Evolutionary conservation across 805 yeast species (phyloP).

Genomic region (Suhomyces sp.): DNA sequence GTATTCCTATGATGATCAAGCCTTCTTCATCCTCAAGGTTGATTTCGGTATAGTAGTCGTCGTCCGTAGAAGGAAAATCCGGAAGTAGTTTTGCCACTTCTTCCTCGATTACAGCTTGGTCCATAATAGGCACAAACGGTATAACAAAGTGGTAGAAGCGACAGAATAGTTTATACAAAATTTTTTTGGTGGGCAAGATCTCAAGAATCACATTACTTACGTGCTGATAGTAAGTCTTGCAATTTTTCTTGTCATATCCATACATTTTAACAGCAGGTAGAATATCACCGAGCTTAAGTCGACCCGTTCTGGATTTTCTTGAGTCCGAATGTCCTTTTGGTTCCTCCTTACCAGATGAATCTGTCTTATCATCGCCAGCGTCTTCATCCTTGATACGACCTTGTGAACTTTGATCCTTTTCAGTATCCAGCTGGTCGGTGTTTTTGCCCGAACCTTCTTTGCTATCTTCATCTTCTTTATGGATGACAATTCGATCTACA

Average conservation of each 20-base stretch:
- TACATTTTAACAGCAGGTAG: neutral
- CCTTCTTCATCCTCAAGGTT: slow-evolving; percentile 30
- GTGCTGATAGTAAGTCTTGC: slow-evolving; percentile 24
- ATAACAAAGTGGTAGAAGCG: slow-evolving; percentile 39
- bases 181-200: slow-evolving; percentile 29
- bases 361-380: neutral
- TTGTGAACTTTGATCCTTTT: neutral
- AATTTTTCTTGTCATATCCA: slow-evolving; percentile 9
- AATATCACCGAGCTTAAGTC: neutral
- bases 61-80: slow-evolving; percentile 18
- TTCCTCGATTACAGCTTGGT: slow-evolving; percentile 24
- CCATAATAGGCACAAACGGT: slow-evolving; percentile 37
- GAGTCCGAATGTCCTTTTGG: neutral
- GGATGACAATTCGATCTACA: slow-evolving; percentile 21
- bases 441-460: neutral
- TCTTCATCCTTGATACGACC: neutral
- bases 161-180: slow-evolving; percentile 23
- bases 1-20: slow-evolving; percentile 27
- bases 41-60: slow-evolving; percentile 19
- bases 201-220: slow-evolving; percentile 27
- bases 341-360: neutral
- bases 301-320: neutral
- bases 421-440: neutral
- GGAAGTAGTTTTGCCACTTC: slow-evolving; percentile 26
- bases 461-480: slow-evolving; percentile 6